Evolutionary conservation across 1,139 yeast species (phyloP), one percentile per base, ranked within the genome.

Genomic region (Debaryomyces udenii): DNA sequence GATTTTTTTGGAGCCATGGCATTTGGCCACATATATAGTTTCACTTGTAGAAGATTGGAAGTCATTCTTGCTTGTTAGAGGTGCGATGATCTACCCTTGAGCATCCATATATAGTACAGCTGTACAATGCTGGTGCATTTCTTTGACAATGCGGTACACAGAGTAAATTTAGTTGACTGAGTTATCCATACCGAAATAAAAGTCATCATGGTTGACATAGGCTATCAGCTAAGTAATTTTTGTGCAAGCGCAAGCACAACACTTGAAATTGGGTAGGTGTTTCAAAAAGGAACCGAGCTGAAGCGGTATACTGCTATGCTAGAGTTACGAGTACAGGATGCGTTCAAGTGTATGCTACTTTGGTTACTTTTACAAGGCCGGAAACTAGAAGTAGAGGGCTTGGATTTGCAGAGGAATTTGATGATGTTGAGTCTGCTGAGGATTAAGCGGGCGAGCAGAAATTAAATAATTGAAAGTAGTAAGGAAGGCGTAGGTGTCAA

Each of bases 171-270:
- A 86, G 61, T 69, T 86, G 39, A 74, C 87, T 2, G 95, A 86
- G 63, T 72, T 87, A 48, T 78, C 93, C n/a, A 81, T 80, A 31
- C 93, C 91, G 17, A 82, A 83, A 50, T 83, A 82, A 65, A 76
- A 86, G 59, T 73, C 91, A 3, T 86, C 50, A 82, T 84, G 39
- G 80, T 79, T 36, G 96, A 96, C 57, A 76, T 80, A 39, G 74
- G 90, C 18, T 87, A 87, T 57, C 96, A 87, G 64, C 74, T 87
- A 53, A 96, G 96, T 72, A 87, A 86, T 64, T 75, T 87, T 55
- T 87, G 86, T 14, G 82, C 91, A 4, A 82, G 91, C 35, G 95
- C 95, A 1, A 81, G 91, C 3, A 81, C 94, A 2, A 87, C 96
- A 9, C 87, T 87, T 50, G 94, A 86, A 64, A 76, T 87, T 52